A percentile compares a stretch with the other conserved stretches of the same genome.
Evolutionary conservation across 192 early-diverging fungal genomes (phyloP).

Genomic region (Powellomyces hirtus): DNA sequence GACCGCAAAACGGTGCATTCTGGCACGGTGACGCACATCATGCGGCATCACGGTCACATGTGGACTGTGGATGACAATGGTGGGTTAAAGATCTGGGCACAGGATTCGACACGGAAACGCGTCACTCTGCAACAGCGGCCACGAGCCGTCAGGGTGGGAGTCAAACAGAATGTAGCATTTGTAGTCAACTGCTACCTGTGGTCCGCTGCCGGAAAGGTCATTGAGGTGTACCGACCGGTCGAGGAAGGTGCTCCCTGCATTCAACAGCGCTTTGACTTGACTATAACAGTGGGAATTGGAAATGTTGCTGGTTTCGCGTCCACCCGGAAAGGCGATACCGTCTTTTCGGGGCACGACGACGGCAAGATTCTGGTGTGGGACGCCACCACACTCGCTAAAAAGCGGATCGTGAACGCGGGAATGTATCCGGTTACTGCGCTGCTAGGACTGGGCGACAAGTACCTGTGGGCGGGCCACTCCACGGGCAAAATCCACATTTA

Average conservation of each 20-base stretch:
- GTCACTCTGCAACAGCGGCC: conserved; percentile 27
- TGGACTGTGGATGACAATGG: conserved; percentile 73
- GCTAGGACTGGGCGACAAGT: conserved; percentile 57
- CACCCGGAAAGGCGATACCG: conserved; percentile 25
- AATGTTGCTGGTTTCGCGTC: conserved; percentile 59
- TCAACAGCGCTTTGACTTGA: conserved; percentile 20
- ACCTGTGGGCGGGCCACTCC: conserved; percentile 72
- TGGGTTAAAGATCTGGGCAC: conserved; percentile 42
- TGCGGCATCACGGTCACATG: conserved; percentile 50
- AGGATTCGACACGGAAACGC: conserved; percentile 27
- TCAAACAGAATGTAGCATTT: conserved; percentile 49
- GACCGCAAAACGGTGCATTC: conserved; percentile 44
- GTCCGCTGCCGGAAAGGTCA: conserved; percentile 53
- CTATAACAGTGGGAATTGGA: conserved; percentile 37
- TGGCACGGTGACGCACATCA: conserved; percentile 52
- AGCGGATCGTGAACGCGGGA: conserved; percentile 48
- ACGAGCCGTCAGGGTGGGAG: conserved; percentile 39
- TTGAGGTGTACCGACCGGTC: conserved; percentile 57
- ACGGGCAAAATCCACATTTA: conserved; percentile 78
- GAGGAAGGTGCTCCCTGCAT: conserved; percentile 36
- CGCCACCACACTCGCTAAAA: conserved; percentile 37
- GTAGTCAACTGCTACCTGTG: conserved; percentile 56
- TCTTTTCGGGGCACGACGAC: conserved; percentile 76
- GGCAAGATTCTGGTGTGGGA: conserved; percentile 77
- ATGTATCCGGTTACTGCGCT: conserved; percentile 68